These are phyloP conservation scores for Neonectria hederae DNA, from an alignment of 2,329 filamentous ascomycete genomes.

Conservation along the genomic window DNA sequence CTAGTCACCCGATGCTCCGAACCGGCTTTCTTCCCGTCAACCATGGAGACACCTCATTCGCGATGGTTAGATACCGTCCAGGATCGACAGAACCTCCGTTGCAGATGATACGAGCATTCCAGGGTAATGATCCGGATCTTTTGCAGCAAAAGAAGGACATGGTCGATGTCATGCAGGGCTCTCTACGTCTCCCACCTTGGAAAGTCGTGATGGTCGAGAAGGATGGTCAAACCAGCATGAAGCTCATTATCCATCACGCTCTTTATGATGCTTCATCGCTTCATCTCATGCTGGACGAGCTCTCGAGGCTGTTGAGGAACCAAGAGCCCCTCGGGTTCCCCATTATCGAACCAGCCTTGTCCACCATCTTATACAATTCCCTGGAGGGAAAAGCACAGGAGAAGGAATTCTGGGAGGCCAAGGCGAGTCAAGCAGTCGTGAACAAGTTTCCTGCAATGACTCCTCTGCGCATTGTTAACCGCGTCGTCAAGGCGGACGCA, in stretches of 20 bases:
- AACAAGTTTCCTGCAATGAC: constrained; percentile 82
- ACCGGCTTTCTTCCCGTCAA: constrained; percentile 75
- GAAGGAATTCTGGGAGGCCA: constrained; percentile 70
- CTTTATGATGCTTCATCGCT: constrained; percentile 87
- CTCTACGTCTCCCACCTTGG: constrained; percentile 71
- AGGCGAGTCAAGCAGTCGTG: constrained; percentile 63
- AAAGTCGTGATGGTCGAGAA: constrained; percentile 58
- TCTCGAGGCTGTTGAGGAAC: constrained; percentile 51
- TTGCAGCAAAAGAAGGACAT: constrained; percentile 50
- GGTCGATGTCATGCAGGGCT: constrained; percentile 47
- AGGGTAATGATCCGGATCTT: constrained; percentile 41
- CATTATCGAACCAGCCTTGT: constrained; percentile 49
- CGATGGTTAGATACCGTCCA: constrained; percentile 72
- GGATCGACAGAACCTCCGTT: constrained; percentile 25
- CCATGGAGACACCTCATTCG: constrained; percentile 70
- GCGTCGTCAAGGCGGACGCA: constrained; percentile 48
- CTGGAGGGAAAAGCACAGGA: constrained; percentile 45
- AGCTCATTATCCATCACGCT: constrained; percentile 75
- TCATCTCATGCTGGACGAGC: constrained; percentile 68
- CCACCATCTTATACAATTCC: constrained; percentile 52
- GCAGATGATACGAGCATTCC: background rate
- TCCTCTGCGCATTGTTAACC: constrained; percentile 60
- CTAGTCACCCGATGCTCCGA: constrained; percentile 75
- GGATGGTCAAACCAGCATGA: constrained; percentile 45
- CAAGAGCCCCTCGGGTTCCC: constrained; percentile 19